Percentiles rank a stretch among this genome's conserved stretches.
phyloP scores from a whole-genome alignment of 2,329 filamentous ascomycete species.

The Colletotrichum abscissum region DNA sequence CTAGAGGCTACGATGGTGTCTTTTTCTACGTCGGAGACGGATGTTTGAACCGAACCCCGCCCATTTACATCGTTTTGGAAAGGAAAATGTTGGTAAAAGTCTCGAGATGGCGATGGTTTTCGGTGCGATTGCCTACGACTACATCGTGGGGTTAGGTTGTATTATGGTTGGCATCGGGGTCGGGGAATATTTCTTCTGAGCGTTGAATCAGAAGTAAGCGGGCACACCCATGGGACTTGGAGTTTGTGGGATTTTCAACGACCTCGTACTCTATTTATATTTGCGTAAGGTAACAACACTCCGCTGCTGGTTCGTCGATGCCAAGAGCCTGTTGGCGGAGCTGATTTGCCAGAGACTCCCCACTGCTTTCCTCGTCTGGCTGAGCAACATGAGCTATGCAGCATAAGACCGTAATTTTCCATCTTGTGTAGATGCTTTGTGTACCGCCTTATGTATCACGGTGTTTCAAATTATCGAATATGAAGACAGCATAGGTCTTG shows the following conservation, averaged over 20 bases:
- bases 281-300: too few species aligned
- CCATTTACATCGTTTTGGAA: neutral
- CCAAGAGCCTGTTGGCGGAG: neutral
- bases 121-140: neutral
- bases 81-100: neutral
- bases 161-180: neutral
- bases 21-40: neutral
- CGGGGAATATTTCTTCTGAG: too few species aligned
- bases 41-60: neutral
- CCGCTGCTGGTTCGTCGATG: neutral
- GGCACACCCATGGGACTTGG: neutral
- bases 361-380: neutral
- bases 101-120: neutral
- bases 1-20: neutral
- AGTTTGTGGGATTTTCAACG: neutral
- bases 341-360: neutral
- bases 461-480: too few species aligned
- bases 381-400: neutral
- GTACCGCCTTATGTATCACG: too few species aligned
- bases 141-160: too few species aligned
- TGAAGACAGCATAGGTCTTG: too few species aligned
- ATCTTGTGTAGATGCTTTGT: too few species aligned
- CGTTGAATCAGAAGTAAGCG: neutral
- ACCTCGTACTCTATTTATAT: too few species aligned
- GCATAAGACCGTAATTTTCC: neutral